A percentile compares a stretch with the other conserved stretches of the same genome.
Conservation (phyloP, 2,329 filamentous ascomycete species). For the Pleomassaria siparia region DNA sequence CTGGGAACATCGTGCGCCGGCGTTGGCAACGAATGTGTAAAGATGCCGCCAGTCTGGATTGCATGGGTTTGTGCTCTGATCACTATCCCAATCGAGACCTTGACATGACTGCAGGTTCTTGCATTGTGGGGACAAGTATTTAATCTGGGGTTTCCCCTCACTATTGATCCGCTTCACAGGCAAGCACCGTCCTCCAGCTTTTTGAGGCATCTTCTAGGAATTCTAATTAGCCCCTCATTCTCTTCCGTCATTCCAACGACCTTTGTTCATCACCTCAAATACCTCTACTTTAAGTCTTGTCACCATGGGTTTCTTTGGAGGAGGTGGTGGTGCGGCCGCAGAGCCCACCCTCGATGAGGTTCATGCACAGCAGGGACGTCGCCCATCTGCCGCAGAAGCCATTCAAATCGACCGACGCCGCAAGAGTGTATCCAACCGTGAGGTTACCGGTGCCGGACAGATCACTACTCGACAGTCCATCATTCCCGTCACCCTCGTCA, state of each 20-base stretch:
- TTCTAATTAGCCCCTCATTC: background rate
- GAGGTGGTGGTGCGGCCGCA: slow-evolving; percentile 26
- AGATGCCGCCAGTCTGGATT: slow-evolving; percentile 1
- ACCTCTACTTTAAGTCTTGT: background rate
- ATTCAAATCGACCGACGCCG: slow-evolving; percentile 33
- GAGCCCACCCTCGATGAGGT: slow-evolving; percentile 40
- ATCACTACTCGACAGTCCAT: slow-evolving; percentile 50
- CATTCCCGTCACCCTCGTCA: slow-evolving; percentile 52
- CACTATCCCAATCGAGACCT: background rate
- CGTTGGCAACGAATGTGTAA: background rate
- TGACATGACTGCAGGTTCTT: background rate
- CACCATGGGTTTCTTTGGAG: slow-evolving; percentile 26
- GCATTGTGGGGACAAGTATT: background rate
- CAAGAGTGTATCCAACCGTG: slow-evolving; percentile 38
- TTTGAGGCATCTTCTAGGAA: background rate
- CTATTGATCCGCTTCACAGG: background rate
- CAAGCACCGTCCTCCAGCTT: background rate
- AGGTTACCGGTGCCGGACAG: slow-evolving; percentile 40
- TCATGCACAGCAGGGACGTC: slow-evolving; percentile 39
- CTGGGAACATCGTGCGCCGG: background rate
- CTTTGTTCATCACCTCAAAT: background rate
- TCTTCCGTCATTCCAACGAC: too few species aligned
- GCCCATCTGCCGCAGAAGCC: slow-evolving; percentile 38
- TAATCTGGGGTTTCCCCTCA: background rate
- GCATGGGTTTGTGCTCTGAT: background rate